Conservation (phyloP, 257 asterid genomes). For the Solanum rostratum region DNA sequence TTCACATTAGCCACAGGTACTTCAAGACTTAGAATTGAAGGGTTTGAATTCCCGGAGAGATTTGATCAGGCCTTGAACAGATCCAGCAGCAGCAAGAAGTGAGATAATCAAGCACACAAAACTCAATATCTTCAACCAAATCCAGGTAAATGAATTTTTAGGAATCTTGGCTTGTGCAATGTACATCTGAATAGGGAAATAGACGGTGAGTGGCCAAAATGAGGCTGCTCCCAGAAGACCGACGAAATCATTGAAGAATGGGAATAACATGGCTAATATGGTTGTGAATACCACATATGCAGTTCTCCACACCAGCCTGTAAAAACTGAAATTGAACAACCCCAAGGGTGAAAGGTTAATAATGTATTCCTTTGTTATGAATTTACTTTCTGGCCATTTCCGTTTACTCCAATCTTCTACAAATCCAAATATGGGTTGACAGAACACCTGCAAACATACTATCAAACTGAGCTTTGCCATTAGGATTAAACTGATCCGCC, state of each 20-base stretch:
- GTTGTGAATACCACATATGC: conserved; percentile 37
- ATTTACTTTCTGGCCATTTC: conserved; percentile 24
- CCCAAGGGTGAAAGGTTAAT: conserved; percentile 10
- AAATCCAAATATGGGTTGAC: conserved; percentile 46
- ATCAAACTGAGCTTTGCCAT: neutral
- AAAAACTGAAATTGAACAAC: conserved; percentile 15
- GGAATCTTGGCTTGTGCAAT: conserved; percentile 20
- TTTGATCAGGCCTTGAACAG: conserved; percentile 37
- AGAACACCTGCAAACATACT: conserved; percentile 28
- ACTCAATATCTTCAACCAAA: conserved; percentile 30
- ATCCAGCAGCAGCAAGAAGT: conserved; percentile 57
- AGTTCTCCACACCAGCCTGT: conserved; percentile 56
- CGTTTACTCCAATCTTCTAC: conserved; percentile 27
- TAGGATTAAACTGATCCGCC: neutral
- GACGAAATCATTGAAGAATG: conserved; percentile 60
- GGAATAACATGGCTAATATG: conserved; percentile 44
- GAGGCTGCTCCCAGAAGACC: conserved; percentile 57
- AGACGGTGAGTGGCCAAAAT: conserved; percentile 61
- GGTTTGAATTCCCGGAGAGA: conserved; percentile 12
- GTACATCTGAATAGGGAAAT: conserved; percentile 58
- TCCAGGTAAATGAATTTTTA: conserved; percentile 28
- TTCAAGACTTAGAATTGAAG: conserved; percentile 33
- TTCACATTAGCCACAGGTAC: neutral
- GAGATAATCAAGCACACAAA: conserved; percentile 35
- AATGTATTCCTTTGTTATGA: conserved; percentile 16